Conservation (phyloP, 208 protist species). For the Trypanosoma mega region DNA sequence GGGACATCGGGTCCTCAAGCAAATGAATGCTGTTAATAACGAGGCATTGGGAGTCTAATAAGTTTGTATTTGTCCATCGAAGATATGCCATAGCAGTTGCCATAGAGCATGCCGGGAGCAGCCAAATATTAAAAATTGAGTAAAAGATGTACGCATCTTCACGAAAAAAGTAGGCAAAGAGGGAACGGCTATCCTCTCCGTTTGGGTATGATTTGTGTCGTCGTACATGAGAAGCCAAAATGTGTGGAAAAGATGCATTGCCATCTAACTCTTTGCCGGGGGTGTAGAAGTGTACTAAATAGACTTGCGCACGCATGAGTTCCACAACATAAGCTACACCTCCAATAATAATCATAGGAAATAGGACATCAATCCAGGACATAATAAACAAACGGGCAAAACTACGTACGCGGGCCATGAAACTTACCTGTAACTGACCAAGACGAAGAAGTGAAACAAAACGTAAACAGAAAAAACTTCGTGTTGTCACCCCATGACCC, state of each 20-base stretch:
- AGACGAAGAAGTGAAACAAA: constrained; percentile 70
- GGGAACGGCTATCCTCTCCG: constrained; percentile 30
- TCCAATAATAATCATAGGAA: constrained; percentile 49
- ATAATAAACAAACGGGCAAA: constrained; percentile 53
- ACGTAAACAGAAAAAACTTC: constrained; percentile 27
- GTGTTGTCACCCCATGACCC: neutral
- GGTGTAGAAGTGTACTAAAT: constrained; percentile 42
- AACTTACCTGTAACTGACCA: constrained; percentile 58
- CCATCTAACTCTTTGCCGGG: constrained; percentile 9
- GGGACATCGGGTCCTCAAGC: constrained; percentile 69
- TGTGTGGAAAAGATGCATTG: neutral
- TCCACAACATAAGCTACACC: constrained; percentile 48
- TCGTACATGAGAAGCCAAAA: constrained; percentile 19
- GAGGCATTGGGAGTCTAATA: constrained; percentile 48
- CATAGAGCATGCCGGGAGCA: constrained; percentile 55
- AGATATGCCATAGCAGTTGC: constrained; percentile 54
- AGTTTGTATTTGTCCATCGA: constrained; percentile 53
- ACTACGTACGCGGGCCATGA: constrained; percentile 30
- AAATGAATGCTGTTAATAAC: constrained; percentile 55
- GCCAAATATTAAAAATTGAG: constrained; percentile 60
- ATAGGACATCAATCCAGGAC: constrained; percentile 43
- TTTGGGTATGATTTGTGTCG: constrained; percentile 34
- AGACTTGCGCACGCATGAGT: constrained; percentile 66
- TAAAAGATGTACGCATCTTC: constrained; percentile 61
- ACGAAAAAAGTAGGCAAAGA: constrained; percentile 58